Evolutionary conservation across 768 basidiomycete species (phyloP), one percentile per base, ranked within the genome.

Genomic region (Collybia sp.): DNA sequence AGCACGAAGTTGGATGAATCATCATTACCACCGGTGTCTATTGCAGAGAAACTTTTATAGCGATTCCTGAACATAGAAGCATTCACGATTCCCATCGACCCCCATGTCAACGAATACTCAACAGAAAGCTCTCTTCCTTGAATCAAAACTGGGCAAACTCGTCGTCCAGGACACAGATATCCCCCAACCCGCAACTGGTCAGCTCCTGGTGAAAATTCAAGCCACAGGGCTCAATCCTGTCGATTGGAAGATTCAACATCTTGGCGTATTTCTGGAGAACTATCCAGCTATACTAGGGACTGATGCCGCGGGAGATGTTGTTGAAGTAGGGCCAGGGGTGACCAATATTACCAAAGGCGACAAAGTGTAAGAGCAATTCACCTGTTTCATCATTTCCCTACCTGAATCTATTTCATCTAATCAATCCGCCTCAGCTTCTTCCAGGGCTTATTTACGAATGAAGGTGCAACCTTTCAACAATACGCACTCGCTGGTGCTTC

Each of bases 381-480:
- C 1, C 30, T 38, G 19, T 50, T 56, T 40, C 35, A 18, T n/a
- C 3, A 3, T n/a, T 37, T 6, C 35, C 13, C 35, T 37, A 3
- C 4, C 10, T 13, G 17, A 13, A 37, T 4, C 10, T n/a, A 4
- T 13, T 37, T n/a, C 17, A n/a, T n/a, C n/a, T n/a, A n/a, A n/a
- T n/a, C n/a, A n/a, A n/a, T n/a, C 25, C 25, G 8, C 25, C 3
- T 37, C 35, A 70, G 71, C n/a, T 60, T 69, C 50, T 69, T 58
- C 52, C 64, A 66, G 39, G 70, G 73, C 2, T 60, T 55, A 18
- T 65, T 59, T 38, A 57, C 53, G 17, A 67, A 67, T 32, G 62
- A 64, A 30, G 50, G 59, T 43, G 63, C 63, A 35, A 61, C 63
- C 9, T 72, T 68, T 47, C 75, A 76, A 52, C 63, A 70, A 56